phyloP scores from a whole-genome alignment of 495 filamentous ascomycete genomes.

The Articulospora tetracladia region DNA sequence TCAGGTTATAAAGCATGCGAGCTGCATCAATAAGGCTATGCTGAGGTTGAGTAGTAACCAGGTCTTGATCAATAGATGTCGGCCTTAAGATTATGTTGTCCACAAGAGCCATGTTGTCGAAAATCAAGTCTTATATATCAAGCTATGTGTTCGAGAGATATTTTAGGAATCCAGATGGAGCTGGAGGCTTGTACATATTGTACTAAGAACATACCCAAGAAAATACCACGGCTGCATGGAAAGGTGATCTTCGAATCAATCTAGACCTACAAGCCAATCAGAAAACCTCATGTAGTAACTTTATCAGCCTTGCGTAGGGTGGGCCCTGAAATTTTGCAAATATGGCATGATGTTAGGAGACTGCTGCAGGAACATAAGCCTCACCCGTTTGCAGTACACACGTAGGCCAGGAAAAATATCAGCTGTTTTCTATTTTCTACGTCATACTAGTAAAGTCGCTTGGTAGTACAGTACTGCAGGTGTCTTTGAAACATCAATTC shows the following conservation, averaged over 20 bases:
- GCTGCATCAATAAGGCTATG: conserved; percentile 36
- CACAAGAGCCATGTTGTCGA: too few species aligned
- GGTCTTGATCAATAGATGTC: background rate
- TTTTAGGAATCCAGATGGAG: too few species aligned
- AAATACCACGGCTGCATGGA: background rate
- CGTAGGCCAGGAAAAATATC: too few species aligned
- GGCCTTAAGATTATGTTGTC: too few species aligned
- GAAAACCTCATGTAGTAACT: background rate
- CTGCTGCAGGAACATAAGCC: background rate
- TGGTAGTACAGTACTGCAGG: too few species aligned
- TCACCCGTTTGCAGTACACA: background rate
- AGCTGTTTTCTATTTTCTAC: background rate
- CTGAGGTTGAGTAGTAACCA: background rate
- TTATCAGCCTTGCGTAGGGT: background rate
- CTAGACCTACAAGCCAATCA: background rate
- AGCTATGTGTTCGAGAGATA: too few species aligned
- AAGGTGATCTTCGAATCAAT: background rate
- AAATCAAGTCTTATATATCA: too few species aligned
- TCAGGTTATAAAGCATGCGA: conserved; percentile 41
- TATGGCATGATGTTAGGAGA: background rate
- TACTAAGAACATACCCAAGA: background rate
- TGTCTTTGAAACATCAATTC: too few species aligned
- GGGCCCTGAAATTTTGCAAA: background rate
- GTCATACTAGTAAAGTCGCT: too few species aligned
- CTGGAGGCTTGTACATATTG: too few species aligned